A percentile compares a stretch with the other conserved stretches of the same genome.
Evolutionary conservation across 2,329 filamentous ascomycete species (phyloP).

Genomic region (Microcyclospora pomicola): DNA sequence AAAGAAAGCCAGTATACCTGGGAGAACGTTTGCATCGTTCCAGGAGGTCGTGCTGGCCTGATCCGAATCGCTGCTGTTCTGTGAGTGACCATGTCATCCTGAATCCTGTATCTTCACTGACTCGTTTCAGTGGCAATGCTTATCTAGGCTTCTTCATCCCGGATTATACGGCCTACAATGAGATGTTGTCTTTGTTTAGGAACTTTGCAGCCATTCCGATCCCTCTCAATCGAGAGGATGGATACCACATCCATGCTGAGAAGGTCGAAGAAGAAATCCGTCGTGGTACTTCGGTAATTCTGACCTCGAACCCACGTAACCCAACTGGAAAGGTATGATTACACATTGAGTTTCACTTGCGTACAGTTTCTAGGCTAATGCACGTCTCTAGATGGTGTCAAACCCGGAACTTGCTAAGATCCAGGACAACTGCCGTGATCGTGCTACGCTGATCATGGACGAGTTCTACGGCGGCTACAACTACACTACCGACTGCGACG

Average conservation of each 20-base stretch:
- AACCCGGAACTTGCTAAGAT: conserved; percentile 80
- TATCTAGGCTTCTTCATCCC: conserved; percentile 61
- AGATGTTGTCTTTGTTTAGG: conserved; percentile 91
- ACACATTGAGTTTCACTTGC: no score
- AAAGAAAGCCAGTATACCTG: conserved; percentile 85
- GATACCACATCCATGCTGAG: conserved; percentile 84
- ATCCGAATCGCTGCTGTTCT: conserved; percentile 90
- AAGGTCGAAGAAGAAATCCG: conserved; percentile 61
- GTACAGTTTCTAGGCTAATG: no score
- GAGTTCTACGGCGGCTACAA: conserved; percentile 94
- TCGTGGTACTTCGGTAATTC: conserved; percentile 50
- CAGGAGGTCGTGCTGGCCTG: conserved; percentile 79
- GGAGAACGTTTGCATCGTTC: conserved; percentile 96
- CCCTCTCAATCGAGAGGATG: conserved; percentile 69
- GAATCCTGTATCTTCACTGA: no score
- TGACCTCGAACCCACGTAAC: conserved; percentile 92
- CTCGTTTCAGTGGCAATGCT: conserved; percentile 49
- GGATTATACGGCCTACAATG: conserved; percentile 91
- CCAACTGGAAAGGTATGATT: conserved; percentile 55
- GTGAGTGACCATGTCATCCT: neutral
- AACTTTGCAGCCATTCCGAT: conserved; percentile 84
- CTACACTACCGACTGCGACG: conserved; percentile 85
- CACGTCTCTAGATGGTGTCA: conserved; percentile 44
- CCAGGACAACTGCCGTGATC: conserved; percentile 81
- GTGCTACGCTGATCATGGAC: conserved; percentile 84